Base-by-base conservation (phyloP, 2,329 filamentous ascomycete genomes). In the Emergomyces pasteurianus region DNA sequence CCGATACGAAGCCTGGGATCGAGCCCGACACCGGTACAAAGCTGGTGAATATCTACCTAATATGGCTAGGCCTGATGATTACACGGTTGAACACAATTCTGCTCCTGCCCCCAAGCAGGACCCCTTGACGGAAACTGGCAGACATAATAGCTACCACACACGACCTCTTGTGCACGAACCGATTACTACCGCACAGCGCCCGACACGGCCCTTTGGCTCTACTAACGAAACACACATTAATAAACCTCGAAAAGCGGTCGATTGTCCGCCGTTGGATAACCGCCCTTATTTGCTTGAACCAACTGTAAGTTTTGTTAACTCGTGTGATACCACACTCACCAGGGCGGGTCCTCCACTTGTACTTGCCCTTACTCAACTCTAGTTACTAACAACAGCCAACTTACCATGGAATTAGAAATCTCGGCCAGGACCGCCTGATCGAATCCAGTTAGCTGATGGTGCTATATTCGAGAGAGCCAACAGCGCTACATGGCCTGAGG, bases 1-100 rank as follows among this genome's bases (percentile, higher is more conserved):
- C 66, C 73, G 77, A 65, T 78, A 78, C 63, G 72, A 76, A 66
- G 75, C 76, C 53, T 79, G 77, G 76, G 74, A 78, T 60, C 74
- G 75, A 62, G 76, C 76, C 26, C 69, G 74, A 63, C 71, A 72
- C 63, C 69, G 73, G 58, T 76, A 75, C 64, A 73, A 72, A 58
- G 70, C 72, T 43, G 66, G 66, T 57, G 65, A 63, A 36, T 65
- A 65, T 50, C 61, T 38, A n/a, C 60, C 63, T 59, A 60, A 64
- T 34, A 47, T 53, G n/a, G 50, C 58, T 49, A 50, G 46, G 8
- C n/a, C 31, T 10, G 46, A 58, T 34, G 40, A 38, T n/a, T 26
- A 31, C 43, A 10, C 12, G 31, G 36, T 12, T 10, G 34, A 59
- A 12, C 46, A 26, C 38, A 46, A 59, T 47, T 54, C 56, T 6